phyloP scores from a whole-genome alignment of 1,139 yeast genomes.

The Suhomyces coccinellae region DNA sequence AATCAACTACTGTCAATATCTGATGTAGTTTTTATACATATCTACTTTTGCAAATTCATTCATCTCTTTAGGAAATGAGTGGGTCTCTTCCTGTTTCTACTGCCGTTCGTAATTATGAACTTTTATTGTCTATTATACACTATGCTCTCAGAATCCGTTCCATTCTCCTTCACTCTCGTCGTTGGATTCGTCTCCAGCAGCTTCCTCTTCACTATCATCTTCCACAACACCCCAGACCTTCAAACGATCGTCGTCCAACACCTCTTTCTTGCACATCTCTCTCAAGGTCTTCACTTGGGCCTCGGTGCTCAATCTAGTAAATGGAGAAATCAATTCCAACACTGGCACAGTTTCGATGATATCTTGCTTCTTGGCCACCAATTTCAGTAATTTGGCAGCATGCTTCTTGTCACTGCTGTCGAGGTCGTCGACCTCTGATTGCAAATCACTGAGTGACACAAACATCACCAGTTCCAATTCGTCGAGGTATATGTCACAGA shows the following conservation, averaged over 20 bases:
- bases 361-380: slow-evolving; percentile 25
- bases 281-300: slow-evolving; percentile 65
- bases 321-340: slow-evolving; percentile 54
- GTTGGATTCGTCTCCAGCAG: slow-evolving; percentile 20
- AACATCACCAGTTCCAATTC: slow-evolving; percentile 73
- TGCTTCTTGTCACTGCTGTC: slow-evolving; percentile 30
- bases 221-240: slow-evolving; percentile 62
- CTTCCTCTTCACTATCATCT: slow-evolving; percentile 20
- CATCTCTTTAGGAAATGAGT: too few relatives aligned
- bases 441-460: slow-evolving; percentile 41
- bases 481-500: slow-evolving; percentile 80
- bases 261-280: slow-evolving; percentile 62
- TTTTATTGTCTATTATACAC: slow-evolving; percentile 5
- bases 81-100: too few relatives aligned
- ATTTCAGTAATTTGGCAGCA: slow-evolving; percentile 29
- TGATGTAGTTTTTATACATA: too few relatives aligned
- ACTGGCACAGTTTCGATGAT: slow-evolving; percentile 55
- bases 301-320: slow-evolving; percentile 49
- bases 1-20: too few relatives aligned
- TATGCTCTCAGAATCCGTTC: slow-evolving; percentile 43
- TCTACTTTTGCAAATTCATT: too few relatives aligned
- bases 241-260: slow-evolving; percentile 65
- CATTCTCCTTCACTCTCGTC: slow-evolving; percentile 41
- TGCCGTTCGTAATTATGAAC: not conserved
- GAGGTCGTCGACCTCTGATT: slow-evolving; percentile 41